Base-by-base conservation (phyloP, 768 basidiomycete species). In the Tricholoma flavovirens region DNA sequence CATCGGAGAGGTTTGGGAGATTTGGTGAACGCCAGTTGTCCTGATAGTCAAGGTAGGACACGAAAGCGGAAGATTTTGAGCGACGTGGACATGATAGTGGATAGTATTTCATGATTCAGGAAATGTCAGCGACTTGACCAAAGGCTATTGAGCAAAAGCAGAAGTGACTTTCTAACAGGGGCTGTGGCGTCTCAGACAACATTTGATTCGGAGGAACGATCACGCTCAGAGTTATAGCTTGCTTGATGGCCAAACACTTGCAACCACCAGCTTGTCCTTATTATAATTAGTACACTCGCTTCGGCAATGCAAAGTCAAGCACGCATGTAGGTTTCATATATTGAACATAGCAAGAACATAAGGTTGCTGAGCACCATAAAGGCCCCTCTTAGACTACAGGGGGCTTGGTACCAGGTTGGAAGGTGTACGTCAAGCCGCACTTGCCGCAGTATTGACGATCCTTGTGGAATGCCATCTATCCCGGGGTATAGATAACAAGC, bases 391-490 rank as follows among this genome's bases (percentile, higher is more conserved):
- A 89, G 58, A 82, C 82, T 56, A 77, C 80, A 54, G 88, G 87
- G 51, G 88, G 88, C 73, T 89, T 89, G 71, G 81, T 83, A 60
- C 88, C 89, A 49, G 90, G 85, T 59, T 81, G 78, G 78, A 92
- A 91, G 56, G 86, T 84, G 79, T 91, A 92, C 51, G 90, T 92
- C 74, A 93, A 72, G 49, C 89, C 90, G 60, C 91, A 94, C 78
- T 92, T 92, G 76, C 96, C 95, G 74, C 95, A 98, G 77, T 96
- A 95, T 77, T 98, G 96, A 64, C 96, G 87, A 75, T 98, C 93
- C 64, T 90, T 82, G 83, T 99, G 96, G 86, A 93, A 93, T 59
- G 94, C 94, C 96, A 98, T 98, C 94, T 89, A 69, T 60, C 71
- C 35, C 38, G 62, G 52, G 49, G 59, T 60, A 56, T 67, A 43